Evolutionary conservation across 768 basidiomycete species (phyloP), one percentile per base, ranked within the genome.

Genomic region (Scleroderma citrinum): DNA sequence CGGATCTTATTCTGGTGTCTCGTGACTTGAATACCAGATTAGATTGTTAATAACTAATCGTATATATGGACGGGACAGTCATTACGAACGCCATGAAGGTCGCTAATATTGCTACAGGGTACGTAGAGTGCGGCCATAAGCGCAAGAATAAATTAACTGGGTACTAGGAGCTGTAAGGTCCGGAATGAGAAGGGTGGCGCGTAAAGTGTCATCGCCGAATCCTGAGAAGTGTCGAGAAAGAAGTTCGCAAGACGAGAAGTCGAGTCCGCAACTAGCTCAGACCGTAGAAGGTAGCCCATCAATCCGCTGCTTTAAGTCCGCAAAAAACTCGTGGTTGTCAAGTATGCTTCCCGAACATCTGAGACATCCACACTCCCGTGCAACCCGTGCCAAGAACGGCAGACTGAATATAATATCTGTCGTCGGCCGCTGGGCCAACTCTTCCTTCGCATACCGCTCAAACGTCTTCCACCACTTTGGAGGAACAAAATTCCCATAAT

Each of bases 381-480:
- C 80, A 14, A 69, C 77, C 50, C 70, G 66, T 31, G 76, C 76
- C 41, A 87, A 57, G 61, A 85, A 87, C 29, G 73, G 66, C 62
- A 83, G 68, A 31, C 73, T 71, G 59, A 87, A 86, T 32, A 88
- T 74, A 39, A 75, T 69, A 21, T 76, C 76, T 16, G 81, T 75
- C 48, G 77, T 76, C 34, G 84, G 84, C 37, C 81, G 69, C 41
- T 61, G 58, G 21, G 66, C 64, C 48, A 88, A 65, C 59, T 87
- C 86, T 59, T 76, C 74, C 57, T 59, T 75, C 32, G 83, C 85
- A 49, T 69, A 59, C 59, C 60, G 73, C 61, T 77, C 74, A 56
- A 78, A 89, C 52, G 78, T 77, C 19, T 61, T 59, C 85, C 85
- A 88, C 86, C 85, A 87, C 62, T 74, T 76, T 19, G 87, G 86